Evolutionary conservation across 768 basidiomycete species (phyloP).

Genomic region (Exidia glandulosa): DNA sequence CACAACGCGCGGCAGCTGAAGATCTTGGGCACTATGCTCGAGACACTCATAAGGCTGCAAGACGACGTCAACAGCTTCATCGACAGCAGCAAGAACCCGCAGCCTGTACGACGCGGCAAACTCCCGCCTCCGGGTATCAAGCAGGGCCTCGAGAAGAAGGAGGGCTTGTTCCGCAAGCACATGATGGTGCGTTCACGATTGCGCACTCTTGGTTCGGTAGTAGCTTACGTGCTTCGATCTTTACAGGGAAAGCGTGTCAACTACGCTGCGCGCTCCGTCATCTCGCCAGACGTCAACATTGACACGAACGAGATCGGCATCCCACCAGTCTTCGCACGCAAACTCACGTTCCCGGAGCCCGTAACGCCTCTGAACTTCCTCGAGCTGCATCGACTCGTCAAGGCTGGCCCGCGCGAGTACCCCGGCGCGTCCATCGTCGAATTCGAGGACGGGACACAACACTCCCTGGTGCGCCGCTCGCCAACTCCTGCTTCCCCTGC

Average conservation of each 20-base stretch:
- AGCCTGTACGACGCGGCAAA: constrained; percentile 74
- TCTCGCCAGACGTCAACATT: constrained; percentile 98
- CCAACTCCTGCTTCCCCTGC: constrained; percentile 3
- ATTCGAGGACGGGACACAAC: constrained; percentile 84
- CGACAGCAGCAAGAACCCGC: constrained; percentile 92
- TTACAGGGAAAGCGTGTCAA: constrained; percentile 95
- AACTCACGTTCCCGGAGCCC: constrained; percentile 94
- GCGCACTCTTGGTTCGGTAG: neutral
- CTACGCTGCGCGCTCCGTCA: constrained; percentile 98
- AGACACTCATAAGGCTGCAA: constrained; percentile 81
- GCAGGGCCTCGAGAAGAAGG: constrained; percentile 96
- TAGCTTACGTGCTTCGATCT: neutral
- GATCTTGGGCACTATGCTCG: constrained; percentile 59
- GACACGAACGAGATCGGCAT: constrained; percentile 98
- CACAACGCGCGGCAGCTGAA: constrained; percentile 42
- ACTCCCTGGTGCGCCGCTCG: constrained; percentile 52
- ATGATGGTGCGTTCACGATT: constrained; percentile 86
- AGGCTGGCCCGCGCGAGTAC: constrained; percentile 77
- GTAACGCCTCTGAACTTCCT: constrained; percentile 88
- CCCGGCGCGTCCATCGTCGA: constrained; percentile 94
- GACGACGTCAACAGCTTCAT: constrained; percentile 94
- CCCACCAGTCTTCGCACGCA: constrained; percentile 93
- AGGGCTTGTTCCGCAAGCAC: constrained; percentile 93
- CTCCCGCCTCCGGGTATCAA: constrained; percentile 89
- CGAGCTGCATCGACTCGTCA: constrained; percentile 79